Evolutionary conservation across 2,329 filamentous ascomycete species (phyloP).

Genomic region (Dactylellina haptotyla): DNA sequence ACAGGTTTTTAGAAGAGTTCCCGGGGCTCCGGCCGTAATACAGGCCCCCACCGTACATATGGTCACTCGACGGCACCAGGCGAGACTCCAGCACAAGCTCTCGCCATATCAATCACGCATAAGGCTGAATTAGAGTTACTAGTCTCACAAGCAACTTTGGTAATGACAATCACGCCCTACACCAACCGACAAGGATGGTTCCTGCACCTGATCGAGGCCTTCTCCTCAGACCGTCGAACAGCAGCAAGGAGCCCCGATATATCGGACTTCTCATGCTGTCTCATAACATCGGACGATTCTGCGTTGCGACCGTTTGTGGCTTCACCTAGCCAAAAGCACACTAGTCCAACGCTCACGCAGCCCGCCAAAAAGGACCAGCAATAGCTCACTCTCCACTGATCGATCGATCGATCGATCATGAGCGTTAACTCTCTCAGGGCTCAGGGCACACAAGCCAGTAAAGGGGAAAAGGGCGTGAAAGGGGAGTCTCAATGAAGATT

Average conservation of each 20-base stretch:
- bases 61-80: too few species aligned
- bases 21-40: not conserved
- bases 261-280: too few species aligned
- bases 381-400: not conserved
- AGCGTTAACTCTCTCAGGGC: not conserved
- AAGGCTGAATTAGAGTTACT: constrained; percentile 9
- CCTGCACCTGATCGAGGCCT: too few species aligned
- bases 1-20: not conserved
- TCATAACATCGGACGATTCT: too few species aligned
- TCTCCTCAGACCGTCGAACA: too few species aligned
- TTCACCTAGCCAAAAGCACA: too few species aligned
- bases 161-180: too few species aligned
- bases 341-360: too few species aligned
- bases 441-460: not conserved
- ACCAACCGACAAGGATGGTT: too few species aligned
- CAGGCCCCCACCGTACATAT: too few species aligned
- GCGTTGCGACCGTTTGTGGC: not conserved
- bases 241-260: too few species aligned
- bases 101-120: not conserved
- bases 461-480: not conserved
- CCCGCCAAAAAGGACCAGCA: not conserved
- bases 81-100: not conserved
- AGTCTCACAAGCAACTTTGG: too few species aligned
- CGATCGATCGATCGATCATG: constrained; percentile 34
- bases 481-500: not conserved